Evolutionary conservation across 2,329 filamentous ascomycete species (phyloP).

Genomic region (Colletotrichum caudatum): DNA sequence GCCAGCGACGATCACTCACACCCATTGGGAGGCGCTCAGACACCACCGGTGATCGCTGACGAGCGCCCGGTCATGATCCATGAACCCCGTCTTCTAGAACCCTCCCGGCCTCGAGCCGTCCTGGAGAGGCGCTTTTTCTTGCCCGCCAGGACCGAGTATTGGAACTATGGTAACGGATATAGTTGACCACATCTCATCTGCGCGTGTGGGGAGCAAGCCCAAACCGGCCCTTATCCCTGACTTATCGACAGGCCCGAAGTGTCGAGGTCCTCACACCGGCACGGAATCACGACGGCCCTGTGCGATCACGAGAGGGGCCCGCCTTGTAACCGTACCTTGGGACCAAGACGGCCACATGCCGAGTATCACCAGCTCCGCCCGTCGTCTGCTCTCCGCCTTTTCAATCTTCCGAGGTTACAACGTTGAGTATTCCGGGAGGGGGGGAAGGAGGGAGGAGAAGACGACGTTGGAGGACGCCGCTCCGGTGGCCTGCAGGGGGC

Average conservation of each 20-base stretch:
- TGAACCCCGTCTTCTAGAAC: slow-evolving; percentile 27
- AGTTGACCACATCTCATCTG: background rate
- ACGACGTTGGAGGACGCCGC: background rate
- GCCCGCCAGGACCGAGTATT: background rate
- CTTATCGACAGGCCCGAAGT: background rate
- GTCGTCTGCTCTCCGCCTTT: background rate
- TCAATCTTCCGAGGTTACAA: background rate
- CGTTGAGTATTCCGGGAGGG: background rate
- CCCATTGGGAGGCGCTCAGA: slow-evolving; percentile 24
- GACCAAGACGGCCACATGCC: background rate
- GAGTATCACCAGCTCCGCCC: background rate
- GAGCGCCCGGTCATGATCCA: slow-evolving; percentile 1
- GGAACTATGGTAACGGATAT: background rate
- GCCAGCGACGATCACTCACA: background rate
- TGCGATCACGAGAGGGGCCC: too few species aligned
- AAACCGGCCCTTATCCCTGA: background rate
- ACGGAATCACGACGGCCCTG: background rate
- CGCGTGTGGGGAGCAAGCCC: background rate
- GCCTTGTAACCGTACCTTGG: too few species aligned
- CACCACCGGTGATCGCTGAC: background rate
- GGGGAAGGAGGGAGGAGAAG: background rate
- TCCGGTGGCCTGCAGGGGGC: background rate
- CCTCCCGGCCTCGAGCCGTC: background rate
- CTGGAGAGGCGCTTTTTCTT: background rate
- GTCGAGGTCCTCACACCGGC: background rate